Conservation (phyloP, 2,329 filamentous ascomycete species). For the Periglandula ipomoeae region DNA sequence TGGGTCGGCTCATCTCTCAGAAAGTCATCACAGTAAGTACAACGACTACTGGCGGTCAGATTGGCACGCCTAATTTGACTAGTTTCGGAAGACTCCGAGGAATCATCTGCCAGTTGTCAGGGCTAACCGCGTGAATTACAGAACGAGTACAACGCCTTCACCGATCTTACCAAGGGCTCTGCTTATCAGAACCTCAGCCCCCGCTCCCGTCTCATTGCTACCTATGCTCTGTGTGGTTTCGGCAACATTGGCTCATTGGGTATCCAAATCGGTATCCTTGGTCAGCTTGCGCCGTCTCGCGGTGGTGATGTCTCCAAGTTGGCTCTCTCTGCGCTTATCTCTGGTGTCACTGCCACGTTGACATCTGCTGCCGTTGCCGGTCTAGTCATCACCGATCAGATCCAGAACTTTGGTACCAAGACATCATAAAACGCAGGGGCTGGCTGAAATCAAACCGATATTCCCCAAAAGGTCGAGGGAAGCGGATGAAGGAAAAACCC, state of each 20-base stretch:
- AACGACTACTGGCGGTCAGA: too few relatives aligned
- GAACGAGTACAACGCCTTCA: conserved; percentile 76
- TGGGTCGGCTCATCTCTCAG: conserved; percentile 69
- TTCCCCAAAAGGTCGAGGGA: not conserved
- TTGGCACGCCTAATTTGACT: too few relatives aligned
- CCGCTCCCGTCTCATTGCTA: conserved; percentile 72
- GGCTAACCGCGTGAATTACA: conserved; percentile 10
- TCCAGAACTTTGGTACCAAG: conserved; percentile 14
- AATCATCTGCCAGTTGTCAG: conserved; percentile 4
- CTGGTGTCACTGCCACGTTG: conserved; percentile 70
- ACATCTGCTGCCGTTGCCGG: conserved; percentile 72
- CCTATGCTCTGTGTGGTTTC: conserved; percentile 75
- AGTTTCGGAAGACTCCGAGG: too few relatives aligned
- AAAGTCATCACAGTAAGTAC: conserved; percentile 69
- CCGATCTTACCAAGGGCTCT: conserved; percentile 39
- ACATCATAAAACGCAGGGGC: conserved; percentile 7
- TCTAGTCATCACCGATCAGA: conserved; percentile 54
- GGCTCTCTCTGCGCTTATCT: conserved; percentile 67
- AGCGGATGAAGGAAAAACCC: not conserved
- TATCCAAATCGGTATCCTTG: conserved; percentile 81
- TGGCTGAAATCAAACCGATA: not conserved
- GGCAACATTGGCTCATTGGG: conserved; percentile 83
- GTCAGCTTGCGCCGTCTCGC: conserved; percentile 67
- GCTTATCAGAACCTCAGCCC: conserved; percentile 57
- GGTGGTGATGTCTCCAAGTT: conserved; percentile 67